These are phyloP conservation scores for Gastrolobium bilobum DNA, from an alignment of 306 rosid species.

Conservation along the genomic window DNA sequence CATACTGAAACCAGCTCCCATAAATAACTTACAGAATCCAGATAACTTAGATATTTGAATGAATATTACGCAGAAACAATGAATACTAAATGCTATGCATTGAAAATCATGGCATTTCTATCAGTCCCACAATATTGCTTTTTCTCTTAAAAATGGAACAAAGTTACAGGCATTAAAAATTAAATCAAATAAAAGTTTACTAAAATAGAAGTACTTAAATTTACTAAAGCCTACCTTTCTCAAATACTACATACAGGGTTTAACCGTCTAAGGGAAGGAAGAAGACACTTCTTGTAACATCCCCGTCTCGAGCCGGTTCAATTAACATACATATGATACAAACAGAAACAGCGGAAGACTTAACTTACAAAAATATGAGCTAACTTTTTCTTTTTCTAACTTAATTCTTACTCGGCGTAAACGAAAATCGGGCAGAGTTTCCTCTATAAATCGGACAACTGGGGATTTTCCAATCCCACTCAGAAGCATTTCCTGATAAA, in stretches of 20 bases:
- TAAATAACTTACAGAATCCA: background rate
- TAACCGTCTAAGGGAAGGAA: background rate
- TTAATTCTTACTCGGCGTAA: too few species aligned
- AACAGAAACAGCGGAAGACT: too few species aligned
- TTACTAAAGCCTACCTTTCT: background rate
- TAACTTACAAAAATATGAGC: too few species aligned
- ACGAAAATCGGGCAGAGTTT: too few species aligned
- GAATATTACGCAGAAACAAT: background rate
- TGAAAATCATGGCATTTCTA: conserved; percentile 18
- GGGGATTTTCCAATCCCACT: too few species aligned
- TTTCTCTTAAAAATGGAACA: conserved; percentile 1
- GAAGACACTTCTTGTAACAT: too few species aligned
- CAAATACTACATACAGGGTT: background rate
- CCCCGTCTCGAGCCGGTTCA: too few species aligned
- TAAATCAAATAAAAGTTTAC: background rate
- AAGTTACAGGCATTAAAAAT: background rate
- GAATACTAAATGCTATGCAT: background rate
- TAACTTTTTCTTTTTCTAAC: too few species aligned
- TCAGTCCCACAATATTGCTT: background rate
- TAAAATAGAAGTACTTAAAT: background rate
- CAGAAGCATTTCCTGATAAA: too few species aligned
- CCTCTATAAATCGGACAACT: too few species aligned
- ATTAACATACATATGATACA: too few species aligned
- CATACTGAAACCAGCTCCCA: conserved; percentile 18
- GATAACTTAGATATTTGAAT: conserved; percentile 1